phyloP scores from a whole-genome alignment of 495 filamentous ascomycete genomes.

The Penicillium simplicissimum region DNA sequence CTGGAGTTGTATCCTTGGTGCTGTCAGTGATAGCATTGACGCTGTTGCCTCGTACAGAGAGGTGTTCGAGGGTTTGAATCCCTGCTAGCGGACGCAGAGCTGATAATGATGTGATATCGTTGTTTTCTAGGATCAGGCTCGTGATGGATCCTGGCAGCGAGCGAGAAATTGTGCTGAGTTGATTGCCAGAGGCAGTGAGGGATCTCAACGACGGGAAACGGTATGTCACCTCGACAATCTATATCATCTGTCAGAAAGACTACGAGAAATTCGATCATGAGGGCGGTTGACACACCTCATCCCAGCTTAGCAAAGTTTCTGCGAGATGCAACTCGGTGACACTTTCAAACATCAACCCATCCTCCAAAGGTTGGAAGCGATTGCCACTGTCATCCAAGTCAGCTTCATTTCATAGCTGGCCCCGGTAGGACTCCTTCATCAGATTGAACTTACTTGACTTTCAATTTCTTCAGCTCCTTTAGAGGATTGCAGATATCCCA shows the following conservation, averaged over 20 bases:
- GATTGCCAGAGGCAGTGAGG: constrained; percentile 59
- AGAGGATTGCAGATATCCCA: constrained; percentile 68
- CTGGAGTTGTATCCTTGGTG: constrained; percentile 19
- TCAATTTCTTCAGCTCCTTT: constrained; percentile 60
- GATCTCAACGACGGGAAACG: constrained; percentile 62
- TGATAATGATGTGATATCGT: constrained; percentile 63
- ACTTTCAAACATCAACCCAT: constrained; percentile 49
- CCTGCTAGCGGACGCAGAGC: constrained; percentile 57
- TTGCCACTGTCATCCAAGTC: constrained; percentile 62
- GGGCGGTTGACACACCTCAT: constrained; percentile 53
- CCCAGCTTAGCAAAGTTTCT: constrained; percentile 71
- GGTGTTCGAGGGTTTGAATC: constrained; percentile 58
- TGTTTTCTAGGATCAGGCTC: constrained; percentile 72
- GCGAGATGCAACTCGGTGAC: constrained; percentile 73
- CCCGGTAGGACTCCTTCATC: not conserved
- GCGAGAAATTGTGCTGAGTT: constrained; percentile 36
- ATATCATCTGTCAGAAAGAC: constrained; percentile 12
- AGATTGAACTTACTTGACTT: constrained; percentile 61
- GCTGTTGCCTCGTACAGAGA: constrained; percentile 47
- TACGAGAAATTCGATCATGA: not conserved
- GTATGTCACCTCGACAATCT: constrained; percentile 41
- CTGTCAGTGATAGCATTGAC: constrained; percentile 33
- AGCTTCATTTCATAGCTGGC: constrained; percentile 8
- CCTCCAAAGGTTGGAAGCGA: constrained; percentile 58
- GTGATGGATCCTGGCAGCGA: constrained; percentile 51